phyloP scores from a whole-genome alignment of 78 protist genomes.

The Polysphondylium violaceum region DNA sequence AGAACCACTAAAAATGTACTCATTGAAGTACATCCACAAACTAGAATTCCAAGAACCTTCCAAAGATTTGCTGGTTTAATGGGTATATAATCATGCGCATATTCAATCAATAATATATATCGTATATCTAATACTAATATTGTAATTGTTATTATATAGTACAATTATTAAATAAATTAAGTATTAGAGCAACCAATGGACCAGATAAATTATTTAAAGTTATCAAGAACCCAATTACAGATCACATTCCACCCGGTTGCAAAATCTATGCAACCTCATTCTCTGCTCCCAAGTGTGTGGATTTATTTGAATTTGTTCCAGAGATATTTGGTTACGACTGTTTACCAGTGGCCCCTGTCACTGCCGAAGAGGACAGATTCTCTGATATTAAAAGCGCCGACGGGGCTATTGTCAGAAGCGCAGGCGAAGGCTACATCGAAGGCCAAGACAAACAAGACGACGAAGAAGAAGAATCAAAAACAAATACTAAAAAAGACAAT shows the following conservation, averaged over 20 bases:
- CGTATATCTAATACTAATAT: neutral
- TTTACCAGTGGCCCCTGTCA: conserved; percentile 55
- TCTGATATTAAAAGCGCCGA: conserved; percentile 15
- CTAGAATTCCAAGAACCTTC: conserved; percentile 98
- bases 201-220: conserved; percentile 94
- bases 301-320: conserved; percentile 71
- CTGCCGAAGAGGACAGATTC: neutral
- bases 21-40: conserved; percentile 91
- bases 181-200: conserved; percentile 94
- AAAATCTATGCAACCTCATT: conserved; percentile 65
- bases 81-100: conserved; percentile 81
- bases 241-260: conserved; percentile 88
- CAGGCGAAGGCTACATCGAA: conserved; percentile 60
- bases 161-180: conserved; percentile 96
- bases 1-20: conserved; percentile 84
- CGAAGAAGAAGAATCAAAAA: conserved; percentile 5
- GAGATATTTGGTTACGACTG: conserved; percentile 59
- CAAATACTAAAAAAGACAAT: conserved; percentile 15
- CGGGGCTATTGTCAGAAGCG: conserved; percentile 26
- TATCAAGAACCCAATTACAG: conserved; percentile 97
- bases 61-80: conserved; percentile 96
- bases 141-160: conserved; percentile 65
- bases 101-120: neutral
- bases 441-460: conserved; percentile 13
- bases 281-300: conserved; percentile 73